Percentiles rank a stretch among this genome's conserved stretches.
Conservation (phyloP, 2,329 filamentous ascomycete species). For the Pseudogymnoascus sp. region DNA sequence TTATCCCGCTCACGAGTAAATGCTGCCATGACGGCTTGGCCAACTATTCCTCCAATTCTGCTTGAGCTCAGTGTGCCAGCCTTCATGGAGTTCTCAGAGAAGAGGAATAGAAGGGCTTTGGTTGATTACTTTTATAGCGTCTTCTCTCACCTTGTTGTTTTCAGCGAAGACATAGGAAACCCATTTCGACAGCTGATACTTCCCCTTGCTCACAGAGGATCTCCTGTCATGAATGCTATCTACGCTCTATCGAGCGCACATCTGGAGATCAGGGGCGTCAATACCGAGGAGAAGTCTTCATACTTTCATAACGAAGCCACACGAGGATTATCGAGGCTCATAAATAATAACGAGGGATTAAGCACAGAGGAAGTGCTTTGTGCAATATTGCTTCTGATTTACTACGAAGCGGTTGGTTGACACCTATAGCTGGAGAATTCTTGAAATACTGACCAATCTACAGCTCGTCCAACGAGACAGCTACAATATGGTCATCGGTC, state of each 20-base stretch:
- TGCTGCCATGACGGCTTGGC: neutral
- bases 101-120: slow-evolving; percentile 48
- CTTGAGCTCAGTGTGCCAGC: slow-evolving; percentile 47
- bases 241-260: slow-evolving; percentile 81
- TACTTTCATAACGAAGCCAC: slow-evolving; percentile 56
- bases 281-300: slow-evolving; percentile 48
- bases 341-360: slow-evolving; percentile 45
- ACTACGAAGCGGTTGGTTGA: slow-evolving; percentile 55
- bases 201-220: slow-evolving; percentile 50
- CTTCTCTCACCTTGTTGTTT: slow-evolving; percentile 58
- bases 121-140: slow-evolving; percentile 60
- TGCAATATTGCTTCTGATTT: slow-evolving; percentile 55
- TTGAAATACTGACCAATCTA: slow-evolving; percentile 17
- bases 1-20: slow-evolving; percentile 22
- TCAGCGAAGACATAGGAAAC: slow-evolving; percentile 56
- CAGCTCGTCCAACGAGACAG: slow-evolving; percentile 55
- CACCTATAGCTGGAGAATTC: neutral
- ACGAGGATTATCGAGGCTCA: slow-evolving; percentile 50
- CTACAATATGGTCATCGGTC: slow-evolving; percentile 54
- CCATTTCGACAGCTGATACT: slow-evolving; percentile 58
- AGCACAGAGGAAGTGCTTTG: slow-evolving; percentile 54
- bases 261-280: slow-evolving; percentile 58
- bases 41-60: slow-evolving; percentile 20
- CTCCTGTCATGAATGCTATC: slow-evolving; percentile 71
- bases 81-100: slow-evolving; percentile 52